Evolutionary conservation across 768 basidiomycete species (phyloP), one percentile per base, ranked within the genome.

Genomic region (Cystobasidium onofrii): DNA sequence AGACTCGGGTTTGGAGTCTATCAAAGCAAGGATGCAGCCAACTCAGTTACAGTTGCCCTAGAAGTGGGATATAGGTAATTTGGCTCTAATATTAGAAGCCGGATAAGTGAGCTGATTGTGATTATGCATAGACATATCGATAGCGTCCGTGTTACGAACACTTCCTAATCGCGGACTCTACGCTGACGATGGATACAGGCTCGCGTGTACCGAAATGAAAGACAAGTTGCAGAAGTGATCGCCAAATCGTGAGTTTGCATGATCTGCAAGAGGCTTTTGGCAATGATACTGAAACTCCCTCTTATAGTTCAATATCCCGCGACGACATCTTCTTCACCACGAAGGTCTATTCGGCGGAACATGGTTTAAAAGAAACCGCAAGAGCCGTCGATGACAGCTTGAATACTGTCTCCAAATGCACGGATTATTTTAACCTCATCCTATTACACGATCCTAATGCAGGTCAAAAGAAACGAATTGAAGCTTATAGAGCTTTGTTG

Each of bases 401-500:
- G 1, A 34, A 62, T 18, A 55, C 60, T 44, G 39, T 33, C 6
- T 34, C 31, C n/a, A 27, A 43, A 17, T 39, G 27, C 18, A 20
- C 46, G 1, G 39, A 29, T 0, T 41, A 52, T 29, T 71, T 31
- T 34, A 81, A 82, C 62, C 71, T 83, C 36, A 80, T 81, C 76
- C 75, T 83, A 29, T 80, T 83, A 31, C 82, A 83, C 54, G 79
- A 81, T 61, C 81, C 82, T 6, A 79, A 76, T 9, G 78, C 79
- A 6, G 82, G 82, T 9, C 78, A 77, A 0, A 79, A 80, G 73
- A 79, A 79, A 65, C 75, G 82, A 20, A 60, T 76, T 27, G 74
- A 79, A 63, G 78, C 78, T 18, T 67, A 46, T 43, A 46, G 41
- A 33, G 73, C 44, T 27, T 54, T 74, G 23, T 90, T 91, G 78